Evolutionary conservation across 2,329 filamentous ascomycete genomes (phyloP).

Genomic region (Trichoderma koningii): DNA sequence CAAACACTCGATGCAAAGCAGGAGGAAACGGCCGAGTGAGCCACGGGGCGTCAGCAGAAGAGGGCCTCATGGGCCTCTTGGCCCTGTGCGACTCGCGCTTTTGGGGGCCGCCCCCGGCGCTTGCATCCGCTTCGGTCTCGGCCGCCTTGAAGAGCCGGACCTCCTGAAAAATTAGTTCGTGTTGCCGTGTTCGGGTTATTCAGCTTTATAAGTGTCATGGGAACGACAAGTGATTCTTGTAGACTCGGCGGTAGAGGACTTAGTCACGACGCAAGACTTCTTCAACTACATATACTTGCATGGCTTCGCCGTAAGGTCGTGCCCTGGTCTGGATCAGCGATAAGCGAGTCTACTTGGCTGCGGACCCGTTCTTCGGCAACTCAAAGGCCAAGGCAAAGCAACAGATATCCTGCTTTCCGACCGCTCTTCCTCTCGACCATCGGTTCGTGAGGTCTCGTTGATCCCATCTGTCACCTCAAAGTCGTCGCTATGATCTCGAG

Average conservation of each 20-base stretch:
- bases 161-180: slow-evolving; percentile 13
- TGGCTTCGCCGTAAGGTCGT: not conserved
- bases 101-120: slow-evolving; percentile 6
- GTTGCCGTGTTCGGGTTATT: not conserved
- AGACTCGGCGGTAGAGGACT: too few relatives aligned
- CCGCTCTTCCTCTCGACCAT: not conserved
- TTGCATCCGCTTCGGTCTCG: slow-evolving; percentile 18
- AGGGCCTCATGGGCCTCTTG: not conserved
- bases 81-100: not conserved
- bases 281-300: not conserved
- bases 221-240: not conserved
- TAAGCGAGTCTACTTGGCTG: not conserved
- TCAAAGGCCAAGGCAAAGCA: not conserved
- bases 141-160: slow-evolving; percentile 16
- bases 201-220: not conserved
- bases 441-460: not conserved
- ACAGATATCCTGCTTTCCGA: not conserved
- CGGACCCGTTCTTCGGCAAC: not conserved
- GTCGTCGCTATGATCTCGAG: not conserved
- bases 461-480: not conserved
- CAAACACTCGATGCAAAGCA: not conserved
- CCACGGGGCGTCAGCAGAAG: not conserved
- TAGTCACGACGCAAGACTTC: too few relatives aligned
- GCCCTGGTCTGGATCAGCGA: not conserved
- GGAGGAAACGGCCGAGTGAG: not conserved